phyloP scores from a whole-genome alignment of 495 filamentous ascomycete genomes.

The Halenospora varia region DNA sequence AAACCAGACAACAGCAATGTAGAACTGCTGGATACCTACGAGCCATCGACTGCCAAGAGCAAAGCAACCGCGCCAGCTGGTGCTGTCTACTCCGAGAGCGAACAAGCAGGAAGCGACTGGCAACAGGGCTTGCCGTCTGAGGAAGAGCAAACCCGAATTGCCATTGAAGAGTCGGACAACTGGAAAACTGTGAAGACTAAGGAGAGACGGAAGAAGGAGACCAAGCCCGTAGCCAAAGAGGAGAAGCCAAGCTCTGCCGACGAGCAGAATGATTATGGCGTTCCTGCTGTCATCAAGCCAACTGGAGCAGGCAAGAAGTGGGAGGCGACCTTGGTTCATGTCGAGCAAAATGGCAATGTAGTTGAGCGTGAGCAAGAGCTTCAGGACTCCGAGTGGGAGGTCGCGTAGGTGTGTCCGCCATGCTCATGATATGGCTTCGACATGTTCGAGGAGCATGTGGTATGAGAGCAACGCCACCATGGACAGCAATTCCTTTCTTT shows the following conservation, averaged over 20 bases:
- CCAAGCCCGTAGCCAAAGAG: not conserved
- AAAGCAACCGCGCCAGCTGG: conserved; percentile 30
- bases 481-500: conserved; percentile 10
- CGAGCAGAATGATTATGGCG: conserved; percentile 3
- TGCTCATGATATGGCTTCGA: too few relatives aligned
- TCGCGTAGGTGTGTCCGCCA: conserved; percentile 1
- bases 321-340: not conserved
- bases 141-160: conserved; percentile 77
- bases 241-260: conserved; percentile 2
- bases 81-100: conserved; percentile 7
- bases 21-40: conserved; percentile 74
- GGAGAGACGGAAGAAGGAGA: conserved; percentile 17
- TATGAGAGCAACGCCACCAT: not conserved
- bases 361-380: not conserved
- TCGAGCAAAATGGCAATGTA: not conserved
- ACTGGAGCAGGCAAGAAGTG: conserved; percentile 17
- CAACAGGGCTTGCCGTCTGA: conserved; percentile 57
- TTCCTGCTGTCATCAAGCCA: conserved; percentile 7
- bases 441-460: too few relatives aligned
- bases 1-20: conserved; percentile 28
- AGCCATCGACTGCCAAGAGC: conserved; percentile 36
- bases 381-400: conserved; percentile 12
- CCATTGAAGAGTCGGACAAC: conserved; percentile 62
- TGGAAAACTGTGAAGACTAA: conserved; percentile 66
- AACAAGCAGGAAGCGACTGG: conserved; percentile 35